Evolutionary conservation across 768 basidiomycete genomes (phyloP), one percentile per base, ranked within the genome.

Genomic region (Multifurca ochricompacta): DNA sequence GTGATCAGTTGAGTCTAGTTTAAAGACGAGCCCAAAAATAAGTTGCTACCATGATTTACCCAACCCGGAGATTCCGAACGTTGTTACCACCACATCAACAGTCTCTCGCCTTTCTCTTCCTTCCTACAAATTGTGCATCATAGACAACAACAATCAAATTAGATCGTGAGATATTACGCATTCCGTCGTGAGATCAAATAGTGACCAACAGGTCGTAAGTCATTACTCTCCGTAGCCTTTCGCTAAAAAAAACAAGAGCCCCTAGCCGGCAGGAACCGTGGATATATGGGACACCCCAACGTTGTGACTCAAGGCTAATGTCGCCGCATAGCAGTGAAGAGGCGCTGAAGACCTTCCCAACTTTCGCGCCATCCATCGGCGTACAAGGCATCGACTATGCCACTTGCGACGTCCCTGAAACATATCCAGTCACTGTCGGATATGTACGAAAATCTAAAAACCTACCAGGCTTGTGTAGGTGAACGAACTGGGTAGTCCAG

Each of bases 401-500:
- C 79, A 45, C 71, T 75, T 54, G 78, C 64, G 58, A 77, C 77
- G 46, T 77, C 75, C 77, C 77, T 79, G 53, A 23, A 52, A 50
- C 18, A 30, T 39, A 21, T 46, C 37, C 21, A 21, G n/a, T 46
- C 31, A 55, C 31, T 27, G 18, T 41, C 19, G 18, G 46, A 27
- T 31, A 14, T 18, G 37, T 10, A 18, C 19, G 51, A 40, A 55
- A 16, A 37, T 54, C 16, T 23, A 30, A 25, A 21, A 48, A 70
- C 85, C 31, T 63, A 91, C 90, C 89, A 91, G 71, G 87, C 88
- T 63, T 76, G 73, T 34, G 70, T 71, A 44, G 89, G 64, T 36
- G 87, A 91, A 19, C 80, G 80, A 48, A 93, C 71, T 23, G 91
- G 92, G 67, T 93, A 94, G 64, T 93, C 91, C 28, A 99, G 72